These are phyloP conservation scores for Solanum rostratum DNA, from an alignment of 257 asterid species.

Conservation along the genomic window DNA sequence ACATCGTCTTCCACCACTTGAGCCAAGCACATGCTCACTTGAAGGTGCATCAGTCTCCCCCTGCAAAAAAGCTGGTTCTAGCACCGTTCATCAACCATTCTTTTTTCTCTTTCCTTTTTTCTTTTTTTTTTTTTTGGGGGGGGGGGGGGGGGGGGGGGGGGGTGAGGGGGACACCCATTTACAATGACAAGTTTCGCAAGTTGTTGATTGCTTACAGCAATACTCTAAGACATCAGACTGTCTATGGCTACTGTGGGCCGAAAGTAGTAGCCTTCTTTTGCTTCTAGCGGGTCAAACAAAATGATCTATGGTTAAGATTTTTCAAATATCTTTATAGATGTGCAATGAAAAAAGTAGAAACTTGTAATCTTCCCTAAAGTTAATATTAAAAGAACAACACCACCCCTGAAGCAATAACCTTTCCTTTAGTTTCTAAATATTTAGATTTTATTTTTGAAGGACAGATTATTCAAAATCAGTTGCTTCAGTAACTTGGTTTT, in stretches of 20 bases:
- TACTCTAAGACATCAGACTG: background rate
- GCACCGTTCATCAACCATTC: conserved; percentile 19
- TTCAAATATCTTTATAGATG: background rate
- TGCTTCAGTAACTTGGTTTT: background rate
- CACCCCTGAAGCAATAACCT: background rate
- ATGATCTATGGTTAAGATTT: background rate
- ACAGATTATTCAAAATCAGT: background rate
- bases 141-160: background rate
- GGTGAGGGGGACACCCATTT: background rate
- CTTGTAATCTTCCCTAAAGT: background rate
- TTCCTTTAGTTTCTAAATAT: background rate
- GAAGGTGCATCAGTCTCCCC: conserved; percentile 48
- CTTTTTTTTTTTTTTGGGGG: background rate
- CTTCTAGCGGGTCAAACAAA: background rate
- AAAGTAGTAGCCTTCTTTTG: background rate
- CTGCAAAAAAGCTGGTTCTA: conserved; percentile 55
- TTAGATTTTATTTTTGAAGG: background rate
- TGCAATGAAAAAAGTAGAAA: background rate
- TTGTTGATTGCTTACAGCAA: background rate
- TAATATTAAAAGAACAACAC: background rate
- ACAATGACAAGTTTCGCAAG: background rate
- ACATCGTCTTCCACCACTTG: conserved; percentile 44
- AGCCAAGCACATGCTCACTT: conserved; percentile 32
- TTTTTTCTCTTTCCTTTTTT: background rate
- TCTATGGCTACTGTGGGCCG: background rate